These are phyloP conservation scores for Tricholoma furcatifolium DNA, from an alignment of 768 basidiomycete species.

Conservation along the genomic window DNA sequence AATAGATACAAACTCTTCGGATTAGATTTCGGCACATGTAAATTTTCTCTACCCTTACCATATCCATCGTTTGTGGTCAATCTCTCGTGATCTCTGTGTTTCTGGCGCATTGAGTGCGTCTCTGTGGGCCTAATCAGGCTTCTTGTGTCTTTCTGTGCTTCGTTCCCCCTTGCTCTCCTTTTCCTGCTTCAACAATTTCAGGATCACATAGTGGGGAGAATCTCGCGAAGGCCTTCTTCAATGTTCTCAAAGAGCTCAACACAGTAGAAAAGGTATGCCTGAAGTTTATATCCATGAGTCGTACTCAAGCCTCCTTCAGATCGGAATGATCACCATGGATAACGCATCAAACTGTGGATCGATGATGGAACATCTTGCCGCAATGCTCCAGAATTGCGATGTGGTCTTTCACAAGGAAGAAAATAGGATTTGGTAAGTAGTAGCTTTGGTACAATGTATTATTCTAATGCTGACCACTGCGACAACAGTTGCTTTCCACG, in stretches of 20 bases:
- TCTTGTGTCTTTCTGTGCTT: too few species aligned
- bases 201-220: constrained; percentile 11
- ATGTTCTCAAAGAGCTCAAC: constrained; percentile 8
- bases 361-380: neutral
- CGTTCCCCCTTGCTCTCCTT: too few species aligned
- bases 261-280: constrained; percentile 4
- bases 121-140: too few species aligned
- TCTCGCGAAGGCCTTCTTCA: constrained; percentile 15
- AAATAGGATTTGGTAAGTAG: constrained; percentile 3
- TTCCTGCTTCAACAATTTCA: too few species aligned
- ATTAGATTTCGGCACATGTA: too few species aligned
- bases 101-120: too few species aligned
- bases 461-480: neutral
- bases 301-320: constrained; percentile 7
- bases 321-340: constrained; percentile 25
- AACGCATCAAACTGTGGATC: constrained; percentile 22
- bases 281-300: neutral
- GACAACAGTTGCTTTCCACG: constrained; percentile 20
- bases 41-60: too few species aligned
- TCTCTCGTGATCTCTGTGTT: too few species aligned
- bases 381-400: neutral
- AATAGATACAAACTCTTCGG: too few species aligned
- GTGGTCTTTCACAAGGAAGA: constrained; percentile 3
- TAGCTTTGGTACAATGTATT: neutral
- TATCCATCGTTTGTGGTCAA: too few species aligned